These are phyloP conservation scores for Podochytrium sp. DNA, from an alignment of 192 early-diverging fungal species.

Conservation along the genomic window DNA sequence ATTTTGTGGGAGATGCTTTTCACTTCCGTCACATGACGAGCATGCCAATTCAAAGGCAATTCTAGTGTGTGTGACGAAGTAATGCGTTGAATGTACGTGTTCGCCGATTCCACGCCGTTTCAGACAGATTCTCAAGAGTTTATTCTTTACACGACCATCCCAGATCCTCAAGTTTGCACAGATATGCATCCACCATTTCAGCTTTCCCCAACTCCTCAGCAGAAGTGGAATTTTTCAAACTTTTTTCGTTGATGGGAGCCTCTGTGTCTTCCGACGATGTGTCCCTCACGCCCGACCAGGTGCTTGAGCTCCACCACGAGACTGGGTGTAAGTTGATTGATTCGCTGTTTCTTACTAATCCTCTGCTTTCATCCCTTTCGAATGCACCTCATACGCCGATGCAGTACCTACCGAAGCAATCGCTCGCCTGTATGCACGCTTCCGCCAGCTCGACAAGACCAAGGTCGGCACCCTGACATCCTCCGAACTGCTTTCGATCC, in stretches of 20 bases:
- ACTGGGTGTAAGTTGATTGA: neutral
- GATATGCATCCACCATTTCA: too few relatives aligned
- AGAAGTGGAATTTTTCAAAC: too few relatives aligned
- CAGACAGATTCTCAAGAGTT: too few relatives aligned
- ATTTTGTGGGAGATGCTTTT: neutral
- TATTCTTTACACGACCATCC: neutral
- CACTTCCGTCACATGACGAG: too few relatives aligned
- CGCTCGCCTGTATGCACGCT: slow-evolving; percentile 47
- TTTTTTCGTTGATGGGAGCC: too few relatives aligned
- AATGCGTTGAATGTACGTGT: too few relatives aligned
- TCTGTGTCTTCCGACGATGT: too few relatives aligned
- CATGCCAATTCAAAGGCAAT: too few relatives aligned
- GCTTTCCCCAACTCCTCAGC: too few relatives aligned
- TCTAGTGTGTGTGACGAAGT: too few relatives aligned
- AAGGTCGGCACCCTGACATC: slow-evolving; percentile 42
- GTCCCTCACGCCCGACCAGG: neutral
- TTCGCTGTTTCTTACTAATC: neutral
- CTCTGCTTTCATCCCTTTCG: neutral
- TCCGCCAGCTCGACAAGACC: slow-evolving; percentile 52
- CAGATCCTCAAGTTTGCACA: neutral
- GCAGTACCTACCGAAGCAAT: slow-evolving; percentile 42
- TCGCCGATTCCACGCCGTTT: too few relatives aligned
- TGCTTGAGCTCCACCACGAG: neutral
- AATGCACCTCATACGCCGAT: too few relatives aligned
- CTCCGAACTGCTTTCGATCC: slow-evolving; percentile 51